A percentile compares a stretch with the other conserved stretches of the same genome.
Evolutionary conservation across 306 rosid species (phyloP).

Genomic region (Sindora glabra): DNA sequence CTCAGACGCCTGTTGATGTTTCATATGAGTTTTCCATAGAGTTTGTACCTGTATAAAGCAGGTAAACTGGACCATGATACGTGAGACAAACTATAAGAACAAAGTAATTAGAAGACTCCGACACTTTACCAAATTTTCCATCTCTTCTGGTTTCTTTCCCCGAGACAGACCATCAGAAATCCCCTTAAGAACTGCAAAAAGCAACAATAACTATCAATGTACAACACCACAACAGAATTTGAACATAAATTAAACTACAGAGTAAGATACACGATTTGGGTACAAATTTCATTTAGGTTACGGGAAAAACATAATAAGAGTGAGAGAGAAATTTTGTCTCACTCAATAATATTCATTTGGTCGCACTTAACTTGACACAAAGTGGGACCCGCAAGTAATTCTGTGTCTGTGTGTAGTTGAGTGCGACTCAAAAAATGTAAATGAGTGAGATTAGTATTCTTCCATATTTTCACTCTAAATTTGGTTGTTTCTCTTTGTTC

Average conservation of each 20-base stretch:
- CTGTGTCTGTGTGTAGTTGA: too few species aligned
- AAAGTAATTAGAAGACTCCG: background rate
- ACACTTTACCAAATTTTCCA: conserved; percentile 53
- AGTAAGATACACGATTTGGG: background rate
- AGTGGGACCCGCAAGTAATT: too few species aligned
- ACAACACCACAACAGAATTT: background rate
- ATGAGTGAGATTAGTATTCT: too few species aligned
- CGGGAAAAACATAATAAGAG: too few species aligned
- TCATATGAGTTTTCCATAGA: conserved; percentile 60
- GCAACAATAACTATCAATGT: conserved; percentile 9
- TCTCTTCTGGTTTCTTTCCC: conserved; percentile 80
- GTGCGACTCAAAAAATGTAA: too few species aligned
- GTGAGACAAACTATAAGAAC: background rate
- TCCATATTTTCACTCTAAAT: background rate
- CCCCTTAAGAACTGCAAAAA: conserved; percentile 75
- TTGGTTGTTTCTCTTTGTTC: background rate
- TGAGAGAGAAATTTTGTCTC: too few species aligned
- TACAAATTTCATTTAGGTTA: background rate
- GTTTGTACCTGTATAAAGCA: conserved; percentile 34
- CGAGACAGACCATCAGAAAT: conserved; percentile 84
- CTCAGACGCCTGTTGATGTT: conserved; percentile 59
- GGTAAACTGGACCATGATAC: conserved; percentile 4
- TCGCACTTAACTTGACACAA: too few species aligned
- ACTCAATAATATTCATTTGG: too few species aligned
- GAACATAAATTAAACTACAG: background rate